Percentiles rank a stretch among this genome's conserved stretches.
Conservation (phyloP, 2,329 filamentous ascomycete species). For the Colletotrichum camelliae region DNA sequence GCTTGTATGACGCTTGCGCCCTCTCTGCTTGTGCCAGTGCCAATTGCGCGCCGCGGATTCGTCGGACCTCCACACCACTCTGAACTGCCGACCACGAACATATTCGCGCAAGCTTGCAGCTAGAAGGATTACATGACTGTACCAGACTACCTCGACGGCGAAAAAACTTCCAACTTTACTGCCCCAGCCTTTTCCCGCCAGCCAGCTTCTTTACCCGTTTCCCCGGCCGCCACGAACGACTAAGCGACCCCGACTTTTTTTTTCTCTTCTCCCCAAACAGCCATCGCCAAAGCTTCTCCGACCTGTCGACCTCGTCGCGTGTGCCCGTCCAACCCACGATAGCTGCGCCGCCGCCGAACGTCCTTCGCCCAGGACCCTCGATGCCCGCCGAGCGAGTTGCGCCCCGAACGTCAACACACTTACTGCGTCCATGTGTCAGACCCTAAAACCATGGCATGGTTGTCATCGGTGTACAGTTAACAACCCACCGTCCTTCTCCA, state of each 20-base stretch:
- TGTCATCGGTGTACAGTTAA: constrained; percentile 17
- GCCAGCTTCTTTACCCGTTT: background rate
- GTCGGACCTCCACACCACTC: constrained; percentile 6
- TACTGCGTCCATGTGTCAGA: constrained; percentile 20
- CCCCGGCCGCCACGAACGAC: background rate
- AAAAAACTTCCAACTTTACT: background rate
- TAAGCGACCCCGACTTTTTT: background rate
- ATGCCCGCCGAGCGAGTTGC: background rate
- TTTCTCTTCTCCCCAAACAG: background rate
- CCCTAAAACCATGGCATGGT: constrained; percentile 19
- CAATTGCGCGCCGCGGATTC: constrained; percentile 3
- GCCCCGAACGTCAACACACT: background rate
- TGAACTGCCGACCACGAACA: constrained; percentile 8
- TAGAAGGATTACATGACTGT: constrained; percentile 12
- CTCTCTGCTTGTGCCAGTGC: background rate
- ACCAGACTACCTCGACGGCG: background rate
- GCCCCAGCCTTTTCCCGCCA: background rate
- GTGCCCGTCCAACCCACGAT: background rate
- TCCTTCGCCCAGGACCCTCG: background rate
- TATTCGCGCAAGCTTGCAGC: constrained; percentile 20
- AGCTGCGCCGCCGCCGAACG: background rate
- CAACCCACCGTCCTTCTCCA: constrained; percentile 11
- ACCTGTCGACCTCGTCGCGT: background rate
- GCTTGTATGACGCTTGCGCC: constrained; percentile 15
- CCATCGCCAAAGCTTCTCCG: background rate